Evolutionary conservation across 352 stramenopile species (phyloP), one percentile per base, ranked within the genome.

Genomic region (Blastocystis hominis): DNA sequence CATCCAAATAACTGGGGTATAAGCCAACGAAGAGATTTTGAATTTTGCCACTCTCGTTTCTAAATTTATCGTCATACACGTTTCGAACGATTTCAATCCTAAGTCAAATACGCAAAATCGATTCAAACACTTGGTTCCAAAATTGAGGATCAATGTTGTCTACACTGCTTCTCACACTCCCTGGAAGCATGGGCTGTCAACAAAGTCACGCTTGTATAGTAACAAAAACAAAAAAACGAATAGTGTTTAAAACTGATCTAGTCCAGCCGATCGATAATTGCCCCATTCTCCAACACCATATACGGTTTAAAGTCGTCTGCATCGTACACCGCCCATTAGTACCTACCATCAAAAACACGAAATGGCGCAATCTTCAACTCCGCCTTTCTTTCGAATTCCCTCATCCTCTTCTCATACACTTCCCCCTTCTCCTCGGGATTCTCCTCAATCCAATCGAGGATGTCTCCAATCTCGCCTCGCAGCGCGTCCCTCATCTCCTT

Each of bases 301-400:
- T 80, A 80, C 17, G 70, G 70, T 62, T 80, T 80, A 47, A 80
- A 80, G 55, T 80, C 70, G 13, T 80, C 70, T 80, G 63, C 24
- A 0, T n/a, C 24, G 62, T 3, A 40, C 44, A n/a, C 0, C 15
- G 6, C 36, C 70, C 20, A 1, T 1, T 34, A 3, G 36, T 40
- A 30, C 70, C 34, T 46, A 80, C 70, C 70, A 62, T 80, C 70
- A 46, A 80, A 80, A 15, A 80, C 70, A 24, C 70, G 70, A 24
- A 80, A 80, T n/a, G 70, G 70, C 50, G 70, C 70, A 42, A 80
- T 80, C 55, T 80, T 80, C 7, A 80, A 46, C 70, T 80, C 70
- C 36, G 70, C 70, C 55, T 80, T 80, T 10, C 44, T 63, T 70
- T 86, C 76, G 46, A 86, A 86, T 13, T 68, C 76, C 38, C 55